Percentiles rank a stretch among this genome's conserved stretches.
Conservation (phyloP, 2,329 filamentous ascomycete species). For the Fusarium veterinarium region DNA sequence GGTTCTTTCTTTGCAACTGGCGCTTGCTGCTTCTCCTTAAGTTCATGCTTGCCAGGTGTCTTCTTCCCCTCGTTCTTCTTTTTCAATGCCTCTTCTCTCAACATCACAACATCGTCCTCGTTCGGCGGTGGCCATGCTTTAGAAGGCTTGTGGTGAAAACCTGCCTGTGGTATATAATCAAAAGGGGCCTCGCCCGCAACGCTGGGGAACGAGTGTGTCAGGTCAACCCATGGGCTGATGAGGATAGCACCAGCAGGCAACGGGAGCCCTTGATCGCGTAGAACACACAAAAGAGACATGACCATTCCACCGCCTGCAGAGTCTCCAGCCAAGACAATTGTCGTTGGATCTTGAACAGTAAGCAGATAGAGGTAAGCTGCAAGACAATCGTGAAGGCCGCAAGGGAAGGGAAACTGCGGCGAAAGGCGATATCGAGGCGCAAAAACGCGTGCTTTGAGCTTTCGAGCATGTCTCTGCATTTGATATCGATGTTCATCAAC, state of each 20-base stretch:
- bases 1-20: conserved; percentile 46
- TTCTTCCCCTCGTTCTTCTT: conserved; percentile 45
- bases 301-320: conserved; percentile 95
- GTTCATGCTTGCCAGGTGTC: conserved; percentile 32
- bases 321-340: conserved; percentile 90
- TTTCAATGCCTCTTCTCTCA: conserved; percentile 64
- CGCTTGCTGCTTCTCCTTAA: conserved; percentile 50
- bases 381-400: conserved; percentile 88
- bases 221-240: conserved; percentile 94
- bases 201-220: conserved; percentile 96
- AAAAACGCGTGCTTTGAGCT: conserved; percentile 89
- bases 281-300: conserved; percentile 78
- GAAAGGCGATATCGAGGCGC: conserved; percentile 88
- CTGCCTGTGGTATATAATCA: conserved; percentile 89
- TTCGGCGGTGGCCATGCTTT: conserved; percentile 93
- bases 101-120: conserved; percentile 73
- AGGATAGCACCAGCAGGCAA: conserved; percentile 90
- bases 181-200: conserved; percentile 76
- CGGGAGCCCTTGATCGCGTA: conserved; percentile 85
- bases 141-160: conserved; percentile 92
- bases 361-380: conserved; percentile 89
- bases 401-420: conserved; percentile 96
- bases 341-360: conserved; percentile 78
- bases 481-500: conserved; percentile 98
- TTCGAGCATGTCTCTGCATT: conserved; percentile 93